A percentile compares a stretch with the other conserved stretches of the same genome.
Evolutionary conservation across 495 filamentous ascomycete species (phyloP).

Genomic region (Ramalina intermedia): DNA sequence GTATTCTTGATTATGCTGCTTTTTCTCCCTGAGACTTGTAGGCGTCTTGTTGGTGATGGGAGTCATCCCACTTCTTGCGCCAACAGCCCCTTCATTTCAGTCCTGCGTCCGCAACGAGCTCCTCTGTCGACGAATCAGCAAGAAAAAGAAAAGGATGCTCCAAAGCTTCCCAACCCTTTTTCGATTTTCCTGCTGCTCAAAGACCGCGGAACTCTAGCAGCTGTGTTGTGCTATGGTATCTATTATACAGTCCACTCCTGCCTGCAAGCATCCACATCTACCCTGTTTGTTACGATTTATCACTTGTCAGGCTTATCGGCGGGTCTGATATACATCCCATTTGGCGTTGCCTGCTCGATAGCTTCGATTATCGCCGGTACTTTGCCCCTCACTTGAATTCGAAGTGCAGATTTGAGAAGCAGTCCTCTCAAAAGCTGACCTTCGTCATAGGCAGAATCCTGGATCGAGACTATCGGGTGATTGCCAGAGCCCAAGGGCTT

Average conservation of each 20-base stretch:
- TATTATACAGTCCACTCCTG: conserved; percentile 27
- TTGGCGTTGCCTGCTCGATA: background rate
- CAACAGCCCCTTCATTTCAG: conserved; percentile 35
- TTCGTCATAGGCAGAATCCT: conserved; percentile 24
- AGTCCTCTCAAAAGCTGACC: background rate
- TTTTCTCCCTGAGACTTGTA: conserved; percentile 30
- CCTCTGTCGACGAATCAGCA: conserved; percentile 34
- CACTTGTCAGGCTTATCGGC: background rate
- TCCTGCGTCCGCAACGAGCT: conserved; percentile 28
- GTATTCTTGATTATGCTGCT: conserved; percentile 20
- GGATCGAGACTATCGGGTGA: conserved; percentile 41
- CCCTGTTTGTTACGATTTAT: background rate
- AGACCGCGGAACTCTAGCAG: no score
- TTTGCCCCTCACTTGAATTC: background rate
- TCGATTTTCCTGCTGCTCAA: conserved; percentile 37
- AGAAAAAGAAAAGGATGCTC: conserved; percentile 32
- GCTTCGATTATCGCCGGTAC: conserved; percentile 28
- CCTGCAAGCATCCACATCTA: conserved; percentile 21
- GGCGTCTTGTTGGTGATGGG: conserved; percentile 31
- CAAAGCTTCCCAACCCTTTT: conserved; percentile 17
- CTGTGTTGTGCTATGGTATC: conserved; percentile 20
- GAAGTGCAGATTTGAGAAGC: background rate
- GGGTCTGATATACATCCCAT: background rate
- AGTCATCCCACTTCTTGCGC: conserved; percentile 18
- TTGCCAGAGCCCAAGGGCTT: conserved; percentile 32